Conservation (phyloP, 768 basidiomycete genomes). For the Tricholoma matsutake region DNA sequence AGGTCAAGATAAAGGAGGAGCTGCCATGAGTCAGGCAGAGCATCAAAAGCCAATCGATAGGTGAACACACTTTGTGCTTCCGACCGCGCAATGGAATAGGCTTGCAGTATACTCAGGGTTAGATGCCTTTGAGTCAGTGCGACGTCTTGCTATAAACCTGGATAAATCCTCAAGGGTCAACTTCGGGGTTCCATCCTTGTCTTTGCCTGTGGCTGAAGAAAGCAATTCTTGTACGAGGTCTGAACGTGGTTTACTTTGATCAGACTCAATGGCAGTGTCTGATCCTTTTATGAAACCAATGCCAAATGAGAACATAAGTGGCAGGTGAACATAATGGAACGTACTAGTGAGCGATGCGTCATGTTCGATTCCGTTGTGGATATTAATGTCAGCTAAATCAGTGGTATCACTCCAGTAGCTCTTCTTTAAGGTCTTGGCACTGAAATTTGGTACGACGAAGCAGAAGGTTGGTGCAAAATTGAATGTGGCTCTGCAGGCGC, state of each 20-base stretch:
- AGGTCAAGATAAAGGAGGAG: slow-evolving; percentile 54
- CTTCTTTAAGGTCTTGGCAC: slow-evolving; percentile 52
- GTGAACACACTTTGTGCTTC: slow-evolving; percentile 50
- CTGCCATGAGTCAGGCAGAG: slow-evolving; percentile 28
- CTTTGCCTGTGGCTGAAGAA: slow-evolving; percentile 52
- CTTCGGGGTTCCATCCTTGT: slow-evolving; percentile 36
- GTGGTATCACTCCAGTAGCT: slow-evolving; percentile 54
- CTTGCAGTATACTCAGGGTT: slow-evolving; percentile 56
- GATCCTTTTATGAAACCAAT: slow-evolving; percentile 43
- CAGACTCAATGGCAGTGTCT: slow-evolving; percentile 37
- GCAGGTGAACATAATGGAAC: slow-evolving; percentile 23
- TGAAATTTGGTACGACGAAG: slow-evolving; percentile 56
- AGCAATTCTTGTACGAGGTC: slow-evolving; percentile 52
- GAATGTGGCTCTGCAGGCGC: slow-evolving; percentile 47
- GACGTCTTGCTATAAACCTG: slow-evolving; percentile 51
- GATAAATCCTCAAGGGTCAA: slow-evolving; percentile 58
- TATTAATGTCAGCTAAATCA: slow-evolving; percentile 59
- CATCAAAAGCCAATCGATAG: background rate
- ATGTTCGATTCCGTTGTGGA: slow-evolving; percentile 75
- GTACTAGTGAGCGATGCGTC: slow-evolving; percentile 59
- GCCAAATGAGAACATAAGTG: background rate
- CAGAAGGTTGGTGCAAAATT: slow-evolving; percentile 68
- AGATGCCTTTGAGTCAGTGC: slow-evolving; percentile 43
- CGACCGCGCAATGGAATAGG: slow-evolving; percentile 56
- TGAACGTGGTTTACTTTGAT: slow-evolving; percentile 50